Evolutionary conservation across 768 basidiomycete species (phyloP).

Genomic region (Russula sp.): DNA sequence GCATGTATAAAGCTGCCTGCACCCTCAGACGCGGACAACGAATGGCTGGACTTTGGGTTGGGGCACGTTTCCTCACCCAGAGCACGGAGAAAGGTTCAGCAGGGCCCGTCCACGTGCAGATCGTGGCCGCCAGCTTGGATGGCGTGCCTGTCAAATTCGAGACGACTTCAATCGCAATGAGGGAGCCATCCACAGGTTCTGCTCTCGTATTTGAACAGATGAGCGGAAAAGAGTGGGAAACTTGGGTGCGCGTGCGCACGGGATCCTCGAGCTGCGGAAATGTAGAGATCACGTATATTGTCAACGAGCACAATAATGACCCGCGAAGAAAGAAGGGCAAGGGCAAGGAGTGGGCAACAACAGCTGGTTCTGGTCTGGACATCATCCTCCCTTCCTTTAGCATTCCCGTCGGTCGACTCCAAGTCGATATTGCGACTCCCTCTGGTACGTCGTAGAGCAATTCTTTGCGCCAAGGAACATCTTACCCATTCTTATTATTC

Average conservation of each 20-base stretch:
- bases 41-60: conserved; percentile 75
- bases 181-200: conserved; percentile 35
- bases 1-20: conserved; percentile 57
- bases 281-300: conserved; percentile 66
- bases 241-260: conserved; percentile 60
- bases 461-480: background rate
- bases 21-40: conserved; percentile 57
- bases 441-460: conserved; percentile 45
- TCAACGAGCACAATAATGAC: conserved; percentile 39
- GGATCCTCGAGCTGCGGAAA: conserved; percentile 51
- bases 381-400: conserved; percentile 70
- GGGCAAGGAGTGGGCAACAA: conserved; percentile 37
- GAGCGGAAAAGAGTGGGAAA: conserved; percentile 57
- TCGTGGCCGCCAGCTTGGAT: conserved; percentile 60
- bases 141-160: conserved; percentile 64
- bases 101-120: conserved; percentile 47
- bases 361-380: conserved; percentile 37
- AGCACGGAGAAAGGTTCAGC: conserved; percentile 30
- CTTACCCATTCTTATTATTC: conserved; percentile 1
- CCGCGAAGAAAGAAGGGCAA: conserved; percentile 35
- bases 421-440: conserved; percentile 54
- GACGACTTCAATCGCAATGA: conserved; percentile 44
- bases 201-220: conserved; percentile 52
- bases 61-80: conserved; percentile 41
- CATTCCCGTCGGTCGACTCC: conserved; percentile 63